Evolutionary conservation across 2,329 filamentous ascomycete species (phyloP).

Genomic region (Arthrobotrys megalospora): DNA sequence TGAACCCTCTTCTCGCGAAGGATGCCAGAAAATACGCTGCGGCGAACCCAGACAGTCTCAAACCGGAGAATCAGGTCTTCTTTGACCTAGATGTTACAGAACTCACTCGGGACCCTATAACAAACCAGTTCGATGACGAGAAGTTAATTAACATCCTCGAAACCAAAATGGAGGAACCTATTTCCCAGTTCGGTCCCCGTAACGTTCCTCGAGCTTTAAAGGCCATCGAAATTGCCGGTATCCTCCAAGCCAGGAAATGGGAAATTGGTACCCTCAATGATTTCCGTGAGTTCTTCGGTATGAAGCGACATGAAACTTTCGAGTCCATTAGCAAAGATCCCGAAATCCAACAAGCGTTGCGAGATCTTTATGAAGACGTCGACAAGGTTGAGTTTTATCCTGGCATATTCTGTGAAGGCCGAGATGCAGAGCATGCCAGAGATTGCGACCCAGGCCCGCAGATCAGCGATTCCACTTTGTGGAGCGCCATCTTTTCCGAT

Average conservation of each 20-base stretch:
- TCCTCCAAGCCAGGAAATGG: slow-evolving; percentile 76
- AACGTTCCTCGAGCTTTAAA: slow-evolving; percentile 75
- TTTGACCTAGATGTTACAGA: slow-evolving; percentile 63
- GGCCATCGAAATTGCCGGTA: slow-evolving; percentile 75
- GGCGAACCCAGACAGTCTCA: slow-evolving; percentile 23
- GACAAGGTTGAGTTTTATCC: slow-evolving; percentile 74
- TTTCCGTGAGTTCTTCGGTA: slow-evolving; percentile 71
- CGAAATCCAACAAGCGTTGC: slow-evolving; percentile 69
- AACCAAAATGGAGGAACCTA: slow-evolving; percentile 75
- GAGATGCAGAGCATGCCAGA: slow-evolving; percentile 30
- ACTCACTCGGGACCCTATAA: slow-evolving; percentile 50
- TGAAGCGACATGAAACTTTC: slow-evolving; percentile 71
- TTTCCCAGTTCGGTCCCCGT: slow-evolving; percentile 74
- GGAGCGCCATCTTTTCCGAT: slow-evolving; percentile 74
- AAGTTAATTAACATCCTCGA: slow-evolving; percentile 73
- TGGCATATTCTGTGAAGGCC: slow-evolving; percentile 72
- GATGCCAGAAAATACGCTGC: slow-evolving; percentile 30
- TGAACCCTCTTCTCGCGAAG: slow-evolving; percentile 43
- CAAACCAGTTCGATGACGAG: slow-evolving; percentile 71
- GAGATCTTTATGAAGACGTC: slow-evolving; percentile 71
- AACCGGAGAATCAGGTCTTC: slow-evolving; percentile 48
- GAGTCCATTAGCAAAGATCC: slow-evolving; percentile 72
- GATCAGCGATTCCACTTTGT: slow-evolving; percentile 68
- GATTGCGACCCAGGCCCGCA: slow-evolving; percentile 53
- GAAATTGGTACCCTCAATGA: slow-evolving; percentile 74